Percentiles rank a stretch among this genome's conserved stretches.
phyloP scores from a whole-genome alignment of 257 asterid species.

The Cruciata laevipes region DNA sequence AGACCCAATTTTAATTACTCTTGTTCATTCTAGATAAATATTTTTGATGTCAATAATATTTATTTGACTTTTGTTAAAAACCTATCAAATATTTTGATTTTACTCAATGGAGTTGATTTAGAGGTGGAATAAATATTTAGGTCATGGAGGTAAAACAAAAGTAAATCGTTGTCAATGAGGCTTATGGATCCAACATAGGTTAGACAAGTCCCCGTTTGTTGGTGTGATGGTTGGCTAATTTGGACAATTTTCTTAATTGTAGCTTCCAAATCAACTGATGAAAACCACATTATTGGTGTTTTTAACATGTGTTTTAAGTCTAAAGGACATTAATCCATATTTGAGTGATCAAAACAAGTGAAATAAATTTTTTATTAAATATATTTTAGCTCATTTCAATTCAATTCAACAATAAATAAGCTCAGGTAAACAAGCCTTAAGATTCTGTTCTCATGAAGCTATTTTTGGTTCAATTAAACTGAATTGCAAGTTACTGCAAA shows the following conservation, averaged over 20 bases:
- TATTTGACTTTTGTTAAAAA: too few species aligned
- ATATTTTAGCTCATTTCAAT: too few species aligned
- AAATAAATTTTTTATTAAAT: too few species aligned
- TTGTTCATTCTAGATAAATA: too few species aligned
- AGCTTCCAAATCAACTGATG: neutral
- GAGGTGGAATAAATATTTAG: neutral
- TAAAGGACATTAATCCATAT: neutral
- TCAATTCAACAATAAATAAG: too few species aligned
- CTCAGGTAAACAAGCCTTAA: too few species aligned
- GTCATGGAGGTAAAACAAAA: neutral
- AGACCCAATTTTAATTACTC: too few species aligned
- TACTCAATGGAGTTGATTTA: neutral
- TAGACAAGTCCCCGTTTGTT: neutral
- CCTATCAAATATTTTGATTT: neutral
- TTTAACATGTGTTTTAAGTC: neutral
- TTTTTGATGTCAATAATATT: neutral
- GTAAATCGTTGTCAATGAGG: neutral
- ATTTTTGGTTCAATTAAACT: too few species aligned
- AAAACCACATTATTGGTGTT: neutral
- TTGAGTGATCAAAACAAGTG: neutral
- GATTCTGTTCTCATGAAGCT: too few species aligned
- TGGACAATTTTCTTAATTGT: neutral
- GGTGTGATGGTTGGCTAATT: conserved; percentile 9
- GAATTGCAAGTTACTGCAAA: too few species aligned
- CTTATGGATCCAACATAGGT: neutral